Evolutionary conservation across 345 rosid genomes (phyloP).

Genomic region (Cardamine chenopodiifolia): DNA sequence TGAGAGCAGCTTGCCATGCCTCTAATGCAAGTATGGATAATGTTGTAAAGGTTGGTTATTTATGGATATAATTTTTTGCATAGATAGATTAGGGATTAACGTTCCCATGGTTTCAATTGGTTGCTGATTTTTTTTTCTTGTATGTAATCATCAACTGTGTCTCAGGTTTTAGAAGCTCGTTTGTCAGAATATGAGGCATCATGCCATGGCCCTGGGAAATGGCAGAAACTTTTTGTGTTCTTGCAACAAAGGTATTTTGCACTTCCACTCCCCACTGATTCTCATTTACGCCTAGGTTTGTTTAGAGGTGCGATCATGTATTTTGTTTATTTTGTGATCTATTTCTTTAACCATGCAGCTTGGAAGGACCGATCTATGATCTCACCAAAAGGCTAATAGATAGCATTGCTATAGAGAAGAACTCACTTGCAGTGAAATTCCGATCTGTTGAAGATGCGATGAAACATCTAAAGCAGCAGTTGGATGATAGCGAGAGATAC

Average conservation of each 20-base stretch:
- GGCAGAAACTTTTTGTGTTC: slow-evolving; percentile 86
- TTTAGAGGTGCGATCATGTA: slow-evolving; percentile 1
- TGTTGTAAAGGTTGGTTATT: slow-evolving; percentile 66
- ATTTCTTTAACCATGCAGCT: slow-evolving; percentile 49
- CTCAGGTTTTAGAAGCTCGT: slow-evolving; percentile 84
- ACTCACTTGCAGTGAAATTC: slow-evolving; percentile 71
- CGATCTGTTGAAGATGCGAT: slow-evolving; percentile 87
- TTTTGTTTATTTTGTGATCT: not conserved
- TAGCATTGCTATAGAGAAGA: slow-evolving; percentile 81
- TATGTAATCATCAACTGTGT: slow-evolving; percentile 13
- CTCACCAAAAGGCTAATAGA: slow-evolving; percentile 77
- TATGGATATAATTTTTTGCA: not conserved
- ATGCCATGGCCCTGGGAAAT: slow-evolving; percentile 86
- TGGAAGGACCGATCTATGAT: slow-evolving; percentile 91
- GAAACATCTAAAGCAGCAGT: slow-evolving; percentile 71
- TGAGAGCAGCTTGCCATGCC: slow-evolving; percentile 92
- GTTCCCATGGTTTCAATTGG: not conserved
- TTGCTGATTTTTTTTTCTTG: not conserved
- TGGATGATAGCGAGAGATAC: slow-evolving; percentile 83
- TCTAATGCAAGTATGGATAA: slow-evolving; percentile 76
- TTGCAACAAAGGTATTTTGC: slow-evolving; percentile 76
- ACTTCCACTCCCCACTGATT: not conserved
- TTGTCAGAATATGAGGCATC: slow-evolving; percentile 74
- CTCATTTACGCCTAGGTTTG: not conserved
- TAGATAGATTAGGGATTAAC: not conserved